Evolutionary conservation across 345 rosid species (phyloP).

Genomic region (Eucalyptus urophylla): DNA sequence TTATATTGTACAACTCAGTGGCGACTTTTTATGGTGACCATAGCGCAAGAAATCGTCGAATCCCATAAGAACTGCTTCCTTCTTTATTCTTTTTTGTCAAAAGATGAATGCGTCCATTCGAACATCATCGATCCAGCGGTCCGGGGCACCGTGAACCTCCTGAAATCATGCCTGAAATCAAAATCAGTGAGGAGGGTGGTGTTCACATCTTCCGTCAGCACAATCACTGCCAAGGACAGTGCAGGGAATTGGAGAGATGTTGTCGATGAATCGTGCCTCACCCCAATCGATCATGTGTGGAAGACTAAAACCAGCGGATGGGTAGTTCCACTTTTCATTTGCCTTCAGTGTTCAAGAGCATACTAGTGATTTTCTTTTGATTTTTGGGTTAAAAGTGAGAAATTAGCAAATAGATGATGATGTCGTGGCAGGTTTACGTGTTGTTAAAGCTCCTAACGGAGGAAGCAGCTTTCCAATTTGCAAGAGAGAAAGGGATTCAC

Average conservation of each 20-base stretch:
- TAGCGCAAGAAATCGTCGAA: not conserved
- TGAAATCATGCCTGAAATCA: constrained; percentile 56
- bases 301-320: constrained; percentile 66
- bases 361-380: not conserved
- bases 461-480: constrained; percentile 67
- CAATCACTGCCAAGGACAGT: constrained; percentile 55
- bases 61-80: not conserved
- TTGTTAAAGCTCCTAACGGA: constrained; percentile 63
- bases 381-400: not conserved
- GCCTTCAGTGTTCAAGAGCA: not conserved
- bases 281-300: constrained; percentile 30
- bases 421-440: constrained; percentile 42
- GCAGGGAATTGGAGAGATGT: constrained; percentile 37
- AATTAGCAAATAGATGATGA: not conserved
- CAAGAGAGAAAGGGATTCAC: constrained; percentile 39
- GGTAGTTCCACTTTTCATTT: constrained; percentile 18
- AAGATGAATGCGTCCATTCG: constrained; percentile 41
- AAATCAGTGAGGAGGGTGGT: constrained; percentile 61
- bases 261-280: constrained; percentile 73
- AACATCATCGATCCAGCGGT: constrained; percentile 54
- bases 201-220: constrained; percentile 83
- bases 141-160: constrained; percentile 59
- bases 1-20: too few relatives aligned
- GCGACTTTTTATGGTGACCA: not conserved
- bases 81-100: not conserved